Evolutionary conservation across 106 monocot genomes (phyloP).

Genomic region (Dioscorea alata): DNA sequence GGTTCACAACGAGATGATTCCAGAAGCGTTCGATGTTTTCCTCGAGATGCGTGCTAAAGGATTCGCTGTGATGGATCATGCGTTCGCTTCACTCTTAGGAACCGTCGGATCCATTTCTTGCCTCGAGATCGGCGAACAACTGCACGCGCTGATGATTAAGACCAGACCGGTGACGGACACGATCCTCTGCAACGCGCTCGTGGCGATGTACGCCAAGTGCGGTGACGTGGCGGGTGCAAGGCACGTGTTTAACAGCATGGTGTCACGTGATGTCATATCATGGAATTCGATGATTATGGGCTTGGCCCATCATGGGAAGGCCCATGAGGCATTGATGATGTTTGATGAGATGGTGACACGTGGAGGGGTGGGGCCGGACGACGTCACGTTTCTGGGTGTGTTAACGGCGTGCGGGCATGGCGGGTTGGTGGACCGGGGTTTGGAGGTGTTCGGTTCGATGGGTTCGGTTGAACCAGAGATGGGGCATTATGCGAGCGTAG

Average conservation of each 20-base stretch:
- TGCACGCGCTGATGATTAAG: constrained; percentile 43
- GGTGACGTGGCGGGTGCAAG: constrained; percentile 45
- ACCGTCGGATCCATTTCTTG: constrained; percentile 35
- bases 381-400: constrained; percentile 52
- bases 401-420: constrained; percentile 53
- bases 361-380: constrained; percentile 34
- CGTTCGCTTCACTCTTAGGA: constrained; percentile 58
- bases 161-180: constrained; percentile 21
- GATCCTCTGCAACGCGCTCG: constrained; percentile 47
- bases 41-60: constrained; percentile 32
- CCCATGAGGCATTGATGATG: constrained; percentile 39
- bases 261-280: constrained; percentile 31
- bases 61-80: constrained; percentile 30
- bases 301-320: constrained; percentile 48
- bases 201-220: constrained; percentile 82
- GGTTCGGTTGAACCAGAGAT: constrained; percentile 38
- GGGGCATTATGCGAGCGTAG: constrained; percentile 68
- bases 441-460: constrained; percentile 66
- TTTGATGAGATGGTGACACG: constrained; percentile 59
- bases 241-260: constrained; percentile 52
- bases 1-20: constrained; percentile 30
- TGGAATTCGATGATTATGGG: constrained; percentile 73
- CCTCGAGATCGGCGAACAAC: constrained; percentile 50
- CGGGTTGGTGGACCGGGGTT: constrained; percentile 53
- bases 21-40: constrained; percentile 53